Conservation (phyloP, 108 stramenopile species). For the Cylindrotheca fusiformis region DNA sequence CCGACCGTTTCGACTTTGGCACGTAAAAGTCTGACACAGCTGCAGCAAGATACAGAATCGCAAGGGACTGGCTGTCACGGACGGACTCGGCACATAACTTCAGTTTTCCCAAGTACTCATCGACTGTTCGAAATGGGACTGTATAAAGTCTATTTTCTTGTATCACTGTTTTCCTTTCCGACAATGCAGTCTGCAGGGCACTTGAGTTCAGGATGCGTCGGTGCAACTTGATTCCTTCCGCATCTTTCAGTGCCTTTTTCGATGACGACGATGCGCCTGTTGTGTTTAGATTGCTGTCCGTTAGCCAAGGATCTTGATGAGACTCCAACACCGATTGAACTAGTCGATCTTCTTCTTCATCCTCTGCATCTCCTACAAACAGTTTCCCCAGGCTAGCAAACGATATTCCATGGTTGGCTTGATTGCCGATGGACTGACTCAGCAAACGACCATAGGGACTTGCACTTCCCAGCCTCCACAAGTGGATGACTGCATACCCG, state of each 20-base stretch:
- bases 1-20: conserved; percentile 64
- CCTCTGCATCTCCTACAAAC: conserved; percentile 47
- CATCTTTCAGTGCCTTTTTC: not conserved
- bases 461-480: conserved; percentile 73
- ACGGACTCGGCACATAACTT: conserved; percentile 56
- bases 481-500: conserved; percentile 92
- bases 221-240: conserved; percentile 35
- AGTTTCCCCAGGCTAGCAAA: conserved; percentile 53
- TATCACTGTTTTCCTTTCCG: conserved; percentile 41
- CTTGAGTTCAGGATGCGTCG: conserved; percentile 52
- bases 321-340: conserved; percentile 37
- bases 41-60: conserved; percentile 85
- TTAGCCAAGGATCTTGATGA: conserved; percentile 41
- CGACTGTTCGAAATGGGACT: conserved; percentile 76
- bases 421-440: conserved; percentile 39
- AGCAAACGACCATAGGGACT: conserved; percentile 78
- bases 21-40: conserved; percentile 98
- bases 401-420: conserved; percentile 43
- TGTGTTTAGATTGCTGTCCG: conserved; percentile 18
- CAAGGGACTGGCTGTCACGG: conserved; percentile 51
- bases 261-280: conserved; percentile 6
- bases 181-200: conserved; percentile 45
- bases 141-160: conserved; percentile 66
- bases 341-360: conserved; percentile 49
- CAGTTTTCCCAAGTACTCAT: conserved; percentile 83